phyloP scores from a whole-genome alignment of 2,329 filamentous ascomycete genomes.

The Claviceps sp. region DNA sequence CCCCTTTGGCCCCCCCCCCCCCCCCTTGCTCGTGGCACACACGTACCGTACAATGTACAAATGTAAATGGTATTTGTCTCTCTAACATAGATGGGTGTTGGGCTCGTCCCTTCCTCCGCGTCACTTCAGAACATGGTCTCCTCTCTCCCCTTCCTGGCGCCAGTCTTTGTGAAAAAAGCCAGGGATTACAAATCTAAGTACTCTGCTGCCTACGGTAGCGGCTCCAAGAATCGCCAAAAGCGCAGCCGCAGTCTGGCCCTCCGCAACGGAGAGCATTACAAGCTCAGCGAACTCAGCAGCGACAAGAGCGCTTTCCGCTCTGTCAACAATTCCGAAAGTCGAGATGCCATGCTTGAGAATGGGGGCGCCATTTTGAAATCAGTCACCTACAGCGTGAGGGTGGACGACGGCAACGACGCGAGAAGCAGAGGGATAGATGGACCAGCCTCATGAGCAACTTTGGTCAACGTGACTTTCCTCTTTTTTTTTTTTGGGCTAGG shows the following conservation, averaged over 20 bases:
- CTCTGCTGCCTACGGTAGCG: conserved; percentile 9
- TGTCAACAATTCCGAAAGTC: conserved; percentile 17
- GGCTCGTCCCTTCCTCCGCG: not conserved
- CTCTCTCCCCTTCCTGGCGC: conserved; percentile 31
- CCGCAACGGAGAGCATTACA: conserved; percentile 20
- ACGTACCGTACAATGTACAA: too few relatives aligned
- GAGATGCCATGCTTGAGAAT: conserved; percentile 25
- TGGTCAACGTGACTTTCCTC: not conserved
- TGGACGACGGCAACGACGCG: conserved; percentile 16
- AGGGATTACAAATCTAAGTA: conserved; percentile 27
- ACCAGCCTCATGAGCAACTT: conserved; percentile 4
- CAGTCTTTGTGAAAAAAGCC: conserved; percentile 28
- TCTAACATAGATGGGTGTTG: not conserved
- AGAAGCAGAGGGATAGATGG: not conserved
- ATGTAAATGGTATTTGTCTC: not conserved
- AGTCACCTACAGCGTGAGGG: conserved; percentile 26
- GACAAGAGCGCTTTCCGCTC: conserved; percentile 17
- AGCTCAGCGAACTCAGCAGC: conserved; percentile 24
- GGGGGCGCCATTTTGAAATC: conserved; percentile 26
- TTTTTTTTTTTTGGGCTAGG: not conserved
- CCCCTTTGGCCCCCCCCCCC: too few relatives aligned
- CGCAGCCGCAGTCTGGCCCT: conserved; percentile 12
- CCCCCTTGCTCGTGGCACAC: too few relatives aligned
- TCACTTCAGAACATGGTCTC: conserved; percentile 30
- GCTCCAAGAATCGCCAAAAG: conserved; percentile 12